Base-by-base conservation (phyloP, 495 filamentous ascomycete genomes). In the Lophium mytilinum region DNA sequence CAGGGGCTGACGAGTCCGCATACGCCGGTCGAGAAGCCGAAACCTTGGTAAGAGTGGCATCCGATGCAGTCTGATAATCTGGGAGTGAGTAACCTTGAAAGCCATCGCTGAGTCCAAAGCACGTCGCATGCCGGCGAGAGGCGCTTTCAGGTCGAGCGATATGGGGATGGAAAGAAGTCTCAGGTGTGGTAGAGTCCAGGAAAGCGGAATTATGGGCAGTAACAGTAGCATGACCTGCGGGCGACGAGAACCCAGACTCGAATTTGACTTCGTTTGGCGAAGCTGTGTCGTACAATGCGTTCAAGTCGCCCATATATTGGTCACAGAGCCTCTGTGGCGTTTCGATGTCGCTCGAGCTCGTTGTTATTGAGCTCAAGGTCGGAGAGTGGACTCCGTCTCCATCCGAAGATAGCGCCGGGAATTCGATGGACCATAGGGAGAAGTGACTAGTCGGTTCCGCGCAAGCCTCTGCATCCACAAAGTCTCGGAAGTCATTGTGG, bases 31-130 rank as follows among this genome's bases (percentile, higher is more conserved):
- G 5, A 9, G 33, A 3, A 15, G 50, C 4, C 21, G 24, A 34
- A 37, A 24, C 8, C 37, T 62, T 61, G 3, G 62, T 61, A 19
- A 61, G 42, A 8, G 58, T 61, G 10, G 40, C 19, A 14, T 66
- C 48, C 1, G 58, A 59, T 9, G 47, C 43, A 12, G 55, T 41
- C 39, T 55, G 58, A 36, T 57, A 54, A 11, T 59, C 51, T 9
- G 62, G 55, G n/a, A 65, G 62, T 34, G 43, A 56, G 51, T 61
- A 62, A 9, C 55, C 55, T 35, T 65, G 54, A 55, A 65, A 65
- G 5, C 55, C 51, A 6, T 46, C 52, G 21, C 40, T 35, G 34
- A 53, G 12, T 11, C 54, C 62, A 33, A 53, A 65, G 34, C 54
- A 55, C 11, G 53, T 35, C 6, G 52, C 56, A 17, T 65, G 62